Base-by-base conservation (phyloP, 1,284 basidiomycete genomes). In the Coriolopsis trogii region DNA sequence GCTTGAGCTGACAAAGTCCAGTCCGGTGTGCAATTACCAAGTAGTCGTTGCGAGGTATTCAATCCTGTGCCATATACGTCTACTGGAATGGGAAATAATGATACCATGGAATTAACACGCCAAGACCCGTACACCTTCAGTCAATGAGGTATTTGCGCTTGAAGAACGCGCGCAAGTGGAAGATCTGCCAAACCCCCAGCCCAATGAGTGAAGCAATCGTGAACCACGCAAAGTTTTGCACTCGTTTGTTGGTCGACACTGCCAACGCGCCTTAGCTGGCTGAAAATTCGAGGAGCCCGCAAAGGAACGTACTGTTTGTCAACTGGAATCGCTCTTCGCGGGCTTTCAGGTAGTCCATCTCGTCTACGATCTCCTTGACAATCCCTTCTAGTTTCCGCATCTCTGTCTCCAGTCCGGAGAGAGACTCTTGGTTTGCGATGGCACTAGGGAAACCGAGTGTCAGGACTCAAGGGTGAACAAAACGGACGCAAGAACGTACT, bases 101-200 rank as follows among this genome's bases (percentile, higher is more conserved):
- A 51, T 51, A 51, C 13, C 18, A 47, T 52, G 21, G 37, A 21
- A 12, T 37, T 42, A 36, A 7, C 23, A 46, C 24, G 40, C 43
- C 18, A 46, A 38, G 47, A 43, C 41, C 30, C 41, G 18, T 25
- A 44, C 30, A 34, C 30, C 15, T 24, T 23, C 56, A 96, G 70
- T 97, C 95, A 67, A 98, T 98, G 67, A 98, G 86, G 71, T 97
- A 97, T 74, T 98, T 98, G 67, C 91, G 82, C 77, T 93, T 95
- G 84, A 98, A 98, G 82, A 93, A 98, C 29, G 91, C 83, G 43
- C 95, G 84, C 29, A 98, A 76, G 67, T 98, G 95, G 67, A 97
- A 73, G 33, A 98, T 90, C 73, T 98, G 95, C 96, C 96, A 99
- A 29, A 81, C 81, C 16, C 96, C 96, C 16, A 98, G 76, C n/a